These are phyloP conservation scores for Hypsizygus marmoreus DNA, from an alignment of 768 basidiomycete species.

Conservation along the genomic window DNA sequence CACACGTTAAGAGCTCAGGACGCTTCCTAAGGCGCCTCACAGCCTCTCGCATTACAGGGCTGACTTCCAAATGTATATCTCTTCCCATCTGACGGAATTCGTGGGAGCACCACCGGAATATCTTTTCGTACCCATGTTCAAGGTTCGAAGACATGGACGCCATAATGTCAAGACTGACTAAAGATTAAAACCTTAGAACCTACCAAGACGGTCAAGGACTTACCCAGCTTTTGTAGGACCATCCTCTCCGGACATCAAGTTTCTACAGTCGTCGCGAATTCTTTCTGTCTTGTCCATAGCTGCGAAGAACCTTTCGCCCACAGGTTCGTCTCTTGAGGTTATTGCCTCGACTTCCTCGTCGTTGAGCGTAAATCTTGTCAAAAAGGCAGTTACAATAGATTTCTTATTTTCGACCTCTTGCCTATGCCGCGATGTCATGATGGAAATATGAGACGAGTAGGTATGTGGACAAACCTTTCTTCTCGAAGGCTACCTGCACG, in stretches of 20 bases:
- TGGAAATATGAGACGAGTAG: background rate
- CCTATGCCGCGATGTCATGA: constrained; percentile 34
- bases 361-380: constrained; percentile 82
- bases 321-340: constrained; percentile 74
- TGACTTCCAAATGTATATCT: constrained; percentile 74
- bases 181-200: background rate
- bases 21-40: constrained; percentile 73
- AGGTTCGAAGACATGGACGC: constrained; percentile 76
- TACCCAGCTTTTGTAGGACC: constrained; percentile 79
- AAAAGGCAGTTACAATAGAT: constrained; percentile 76
- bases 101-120: constrained; percentile 80
- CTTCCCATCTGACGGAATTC: constrained; percentile 82
- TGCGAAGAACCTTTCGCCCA: constrained; percentile 74
- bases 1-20: constrained; percentile 76
- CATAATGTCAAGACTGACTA: constrained; percentile 83
- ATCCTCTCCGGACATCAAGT: constrained; percentile 85
- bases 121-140: constrained; percentile 89
- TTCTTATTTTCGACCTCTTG: constrained; percentile 70
- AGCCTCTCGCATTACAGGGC: constrained; percentile 64
- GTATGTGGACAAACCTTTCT: constrained; percentile 56
- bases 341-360: constrained; percentile 74
- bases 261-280: constrained; percentile 83
- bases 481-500: constrained; percentile 75
- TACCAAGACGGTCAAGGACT: constrained; percentile 13
- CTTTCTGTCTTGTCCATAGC: constrained; percentile 86